phyloP scores from a whole-genome alignment of 2,329 filamentous ascomycete species.

The Talaromyces sp. region DNA sequence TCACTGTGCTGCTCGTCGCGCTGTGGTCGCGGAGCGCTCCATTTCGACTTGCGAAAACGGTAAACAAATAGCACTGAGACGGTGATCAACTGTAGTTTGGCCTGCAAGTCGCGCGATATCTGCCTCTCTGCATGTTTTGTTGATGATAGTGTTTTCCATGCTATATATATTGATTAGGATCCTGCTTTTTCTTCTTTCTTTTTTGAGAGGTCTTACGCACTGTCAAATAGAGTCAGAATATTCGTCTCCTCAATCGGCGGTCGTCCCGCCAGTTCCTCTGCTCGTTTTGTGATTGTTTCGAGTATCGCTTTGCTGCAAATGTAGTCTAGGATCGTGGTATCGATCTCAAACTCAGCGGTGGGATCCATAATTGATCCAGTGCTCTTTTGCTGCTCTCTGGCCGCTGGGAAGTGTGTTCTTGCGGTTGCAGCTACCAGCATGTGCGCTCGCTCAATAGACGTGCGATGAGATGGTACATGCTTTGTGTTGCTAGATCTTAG shows the following conservation, averaged over 20 bases:
- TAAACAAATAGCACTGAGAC: conserved; percentile 44
- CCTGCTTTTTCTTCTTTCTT: no score
- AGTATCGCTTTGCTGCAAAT: conserved; percentile 45
- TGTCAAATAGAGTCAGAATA: conserved; percentile 21
- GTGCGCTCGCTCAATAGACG: neutral
- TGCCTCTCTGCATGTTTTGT: conserved; percentile 30
- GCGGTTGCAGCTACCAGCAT: neutral
- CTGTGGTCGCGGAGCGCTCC: neutral
- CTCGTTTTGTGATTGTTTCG: conserved; percentile 34
- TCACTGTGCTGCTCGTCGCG: no score
- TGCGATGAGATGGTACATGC: neutral
- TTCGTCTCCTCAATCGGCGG: conserved; percentile 15
- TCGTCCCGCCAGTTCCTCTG: conserved; percentile 8
- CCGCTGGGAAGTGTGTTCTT: neutral
- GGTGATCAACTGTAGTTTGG: conserved; percentile 47
- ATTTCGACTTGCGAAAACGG: conserved; percentile 24
- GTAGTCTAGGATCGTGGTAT: conserved; percentile 56
- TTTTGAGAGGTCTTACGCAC: conserved; percentile 15
- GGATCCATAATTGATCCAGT: conserved; percentile 16
- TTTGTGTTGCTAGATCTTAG: neutral
- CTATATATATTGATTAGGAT: conserved; percentile 19
- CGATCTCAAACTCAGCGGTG: conserved; percentile 43
- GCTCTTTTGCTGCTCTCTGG: neutral
- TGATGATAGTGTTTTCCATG: conserved; percentile 42
- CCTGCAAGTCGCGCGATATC: conserved; percentile 37